phyloP scores from a whole-genome alignment of 2,329 filamentous ascomycete genomes.

The Aspergillus uvarum region DNA sequence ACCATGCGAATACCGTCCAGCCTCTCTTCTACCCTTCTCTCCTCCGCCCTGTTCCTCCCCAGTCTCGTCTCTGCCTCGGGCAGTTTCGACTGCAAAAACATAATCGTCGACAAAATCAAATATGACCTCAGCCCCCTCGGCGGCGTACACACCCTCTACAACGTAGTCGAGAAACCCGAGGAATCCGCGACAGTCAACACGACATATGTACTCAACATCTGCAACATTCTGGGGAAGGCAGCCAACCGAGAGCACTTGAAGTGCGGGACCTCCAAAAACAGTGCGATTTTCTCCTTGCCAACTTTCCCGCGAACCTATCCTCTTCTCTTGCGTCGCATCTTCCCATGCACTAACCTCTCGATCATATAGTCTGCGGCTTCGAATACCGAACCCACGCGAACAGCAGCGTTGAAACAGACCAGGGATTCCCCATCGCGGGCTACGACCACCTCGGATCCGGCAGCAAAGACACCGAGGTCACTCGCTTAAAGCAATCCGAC shows the following conservation, averaged over 20 bases:
- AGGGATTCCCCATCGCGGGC: conserved; percentile 73
- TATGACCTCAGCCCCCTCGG: conserved; percentile 41
- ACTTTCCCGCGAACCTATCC: background rate
- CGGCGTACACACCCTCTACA: conserved; percentile 39
- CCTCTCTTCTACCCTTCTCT: conserved; percentile 26
- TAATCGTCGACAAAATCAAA: conserved; percentile 37
- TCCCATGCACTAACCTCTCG: background rate
- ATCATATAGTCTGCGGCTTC: conserved; percentile 69
- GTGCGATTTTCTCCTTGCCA: conserved; percentile 23
- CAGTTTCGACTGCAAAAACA: conserved; percentile 39
- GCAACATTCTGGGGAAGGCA: conserved; percentile 30
- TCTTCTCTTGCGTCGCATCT: background rate
- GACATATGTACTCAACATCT: conserved; percentile 40
- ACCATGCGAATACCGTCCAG: conserved; percentile 37
- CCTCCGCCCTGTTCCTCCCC: conserved; percentile 25
- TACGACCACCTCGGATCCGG: conserved; percentile 57
- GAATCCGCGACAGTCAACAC: conserved; percentile 31
- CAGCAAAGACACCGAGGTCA: conserved; percentile 60
- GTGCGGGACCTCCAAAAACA: conserved; percentile 37
- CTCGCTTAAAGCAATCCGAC: conserved; percentile 66
- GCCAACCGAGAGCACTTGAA: conserved; percentile 27
- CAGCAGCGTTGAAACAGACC: conserved; percentile 51
- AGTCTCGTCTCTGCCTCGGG: conserved; percentile 30
- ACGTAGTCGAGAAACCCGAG: conserved; percentile 29
- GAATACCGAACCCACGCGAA: conserved; percentile 54